A percentile compares a stretch with the other conserved stretches of the same genome.
Evolutionary conservation across 2,329 filamentous ascomycete species (phyloP).

Genomic region (Pyrenophora seminiperda): DNA sequence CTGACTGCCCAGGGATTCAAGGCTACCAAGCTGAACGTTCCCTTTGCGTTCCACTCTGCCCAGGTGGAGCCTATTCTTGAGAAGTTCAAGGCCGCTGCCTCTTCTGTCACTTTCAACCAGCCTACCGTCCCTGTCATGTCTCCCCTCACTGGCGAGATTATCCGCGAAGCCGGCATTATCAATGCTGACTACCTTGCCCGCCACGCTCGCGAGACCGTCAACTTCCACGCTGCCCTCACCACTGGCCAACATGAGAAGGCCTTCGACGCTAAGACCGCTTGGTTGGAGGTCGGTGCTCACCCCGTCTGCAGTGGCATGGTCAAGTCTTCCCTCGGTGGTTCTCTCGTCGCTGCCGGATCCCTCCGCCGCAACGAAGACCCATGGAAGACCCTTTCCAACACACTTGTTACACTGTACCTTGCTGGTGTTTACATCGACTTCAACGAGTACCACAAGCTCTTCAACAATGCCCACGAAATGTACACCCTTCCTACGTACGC

Average conservation of each 20-base stretch:
- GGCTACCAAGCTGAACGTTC: slow-evolving; percentile 66
- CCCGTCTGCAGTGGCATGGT: slow-evolving; percentile 72
- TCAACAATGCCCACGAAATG: slow-evolving; percentile 62
- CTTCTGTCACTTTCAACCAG: slow-evolving; percentile 60
- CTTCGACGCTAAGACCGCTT: slow-evolving; percentile 69
- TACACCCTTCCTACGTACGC: slow-evolving; percentile 70
- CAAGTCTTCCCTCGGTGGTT: slow-evolving; percentile 64
- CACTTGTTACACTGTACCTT: slow-evolving; percentile 64
- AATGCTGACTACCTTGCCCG: slow-evolving; percentile 66
- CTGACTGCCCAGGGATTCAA: slow-evolving; percentile 62
- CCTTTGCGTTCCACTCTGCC: slow-evolving; percentile 70
- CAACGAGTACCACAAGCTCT: slow-evolving; percentile 70
- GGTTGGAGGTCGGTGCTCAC: slow-evolving; percentile 76
- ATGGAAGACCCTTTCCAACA: slow-evolving; percentile 67
- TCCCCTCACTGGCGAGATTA: slow-evolving; percentile 65
- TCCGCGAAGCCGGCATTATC: slow-evolving; percentile 62
- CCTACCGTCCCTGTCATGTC: slow-evolving; percentile 70
- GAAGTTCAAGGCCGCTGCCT: slow-evolving; percentile 62
- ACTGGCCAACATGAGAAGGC: slow-evolving; percentile 62
- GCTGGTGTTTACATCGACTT: slow-evolving; percentile 70
- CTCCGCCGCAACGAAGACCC: slow-evolving; percentile 66
- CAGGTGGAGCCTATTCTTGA: slow-evolving; percentile 68
- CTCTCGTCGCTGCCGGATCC: slow-evolving; percentile 62
- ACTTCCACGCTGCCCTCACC: slow-evolving; percentile 68
- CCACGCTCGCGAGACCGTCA: slow-evolving; percentile 70